Evolutionary conservation across 805 yeast species (phyloP), one percentile per base, ranked within the genome.

Genomic region (Wickerhamomyces chambardii): DNA sequence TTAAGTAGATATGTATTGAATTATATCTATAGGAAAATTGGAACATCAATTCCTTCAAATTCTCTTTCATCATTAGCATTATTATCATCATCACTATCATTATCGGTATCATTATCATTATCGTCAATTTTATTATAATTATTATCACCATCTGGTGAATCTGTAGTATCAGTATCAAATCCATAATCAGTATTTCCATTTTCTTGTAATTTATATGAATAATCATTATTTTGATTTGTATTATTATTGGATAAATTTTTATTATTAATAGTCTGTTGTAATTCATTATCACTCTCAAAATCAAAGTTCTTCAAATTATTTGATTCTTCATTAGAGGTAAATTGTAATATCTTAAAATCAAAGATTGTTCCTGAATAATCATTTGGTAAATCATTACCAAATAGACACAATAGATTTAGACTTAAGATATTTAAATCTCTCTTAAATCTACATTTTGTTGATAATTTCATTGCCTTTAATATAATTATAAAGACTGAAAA

Each of bases 371-470:
- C 69, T 1, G 64, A 57, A 38, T 61, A 61, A 33, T 57, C 58
- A 28, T 51, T 54, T 1, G 66, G 64, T 15, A 51, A 19, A 33
- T 50, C 53, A 29, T 21, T 37, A 2, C 48, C 52, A 37, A 37
- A 50, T 5, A 38, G 51, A 35, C 73, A 65, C 38, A 70, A 48
- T 22, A 71, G 55, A 42, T 70, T 73, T 1, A 72, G 52, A 42
- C 66, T 66, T 36, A 73, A 45, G 3, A 66, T 38, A 37, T 59
- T 56, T 15, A 51, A 46, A 51, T 78, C 85, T 53, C 70, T 68
- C 35, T 81, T 58, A 8, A 79, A 56, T 38, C 76, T 62, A 15
- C 78, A 70, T 34, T 70, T 63, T 30, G 68, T 66, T 1, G 84
- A 72, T 17, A 71, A 52, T 32, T 56, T 63, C 6, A 70, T 57